Conservation (phyloP, 345 rosid genomes). For the Populus nigra region DNA sequence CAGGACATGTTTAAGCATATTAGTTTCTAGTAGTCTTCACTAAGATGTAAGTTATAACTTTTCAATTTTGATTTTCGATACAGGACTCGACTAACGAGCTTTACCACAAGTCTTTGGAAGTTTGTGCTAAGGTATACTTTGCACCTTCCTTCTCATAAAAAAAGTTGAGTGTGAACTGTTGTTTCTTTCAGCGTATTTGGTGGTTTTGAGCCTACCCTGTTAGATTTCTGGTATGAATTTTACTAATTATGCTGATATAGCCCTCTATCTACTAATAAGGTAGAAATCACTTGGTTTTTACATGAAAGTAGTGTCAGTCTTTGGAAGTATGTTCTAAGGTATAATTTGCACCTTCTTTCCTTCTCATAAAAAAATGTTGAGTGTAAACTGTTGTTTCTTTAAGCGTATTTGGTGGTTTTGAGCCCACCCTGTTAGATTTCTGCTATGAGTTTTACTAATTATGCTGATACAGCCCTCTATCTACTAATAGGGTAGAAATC, state of each 20-base stretch:
- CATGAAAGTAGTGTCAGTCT: slow-evolving; percentile 4
- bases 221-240: neutral
- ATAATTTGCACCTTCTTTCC: neutral
- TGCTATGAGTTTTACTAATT: neutral
- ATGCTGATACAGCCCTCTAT: neutral
- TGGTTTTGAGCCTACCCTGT: neutral
- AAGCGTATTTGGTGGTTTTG: neutral
- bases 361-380: neutral
- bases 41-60: neutral
- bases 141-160: neutral
- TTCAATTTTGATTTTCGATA: neutral
- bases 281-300: neutral
- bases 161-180: neutral
- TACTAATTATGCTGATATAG: neutral
- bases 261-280: neutral
- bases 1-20: neutral
- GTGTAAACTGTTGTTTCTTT: neutral
- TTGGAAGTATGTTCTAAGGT: slow-evolving; percentile 24
- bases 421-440: neutral
- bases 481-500: neutral
- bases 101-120: slow-evolving; percentile 25
- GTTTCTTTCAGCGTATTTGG: neutral
- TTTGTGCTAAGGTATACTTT: slow-evolving; percentile 16
- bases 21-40: neutral
- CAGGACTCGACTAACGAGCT: slow-evolving; percentile 26